phyloP scores from a whole-genome alignment of 2,329 filamentous ascomycete genomes.

The Aspergillus proliferans region DNA sequence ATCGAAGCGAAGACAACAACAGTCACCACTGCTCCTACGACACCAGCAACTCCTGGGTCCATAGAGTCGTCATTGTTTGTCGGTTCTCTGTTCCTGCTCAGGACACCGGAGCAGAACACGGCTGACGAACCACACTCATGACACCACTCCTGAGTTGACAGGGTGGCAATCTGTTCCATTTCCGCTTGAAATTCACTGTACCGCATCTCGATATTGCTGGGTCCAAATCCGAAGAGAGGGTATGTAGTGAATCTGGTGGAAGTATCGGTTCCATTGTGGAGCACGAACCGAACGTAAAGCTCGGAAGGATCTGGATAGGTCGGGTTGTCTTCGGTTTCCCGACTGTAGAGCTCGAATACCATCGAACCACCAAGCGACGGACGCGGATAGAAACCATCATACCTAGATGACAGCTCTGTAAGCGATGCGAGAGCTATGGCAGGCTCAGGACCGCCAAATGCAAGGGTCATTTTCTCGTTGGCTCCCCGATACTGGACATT shows the following conservation, averaged over 20 bases:
- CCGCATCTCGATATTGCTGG: constrained; percentile 40
- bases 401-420: constrained; percentile 33
- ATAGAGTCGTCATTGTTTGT: constrained; percentile 18
- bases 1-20: constrained; percentile 42
- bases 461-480: constrained; percentile 39
- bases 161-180: constrained; percentile 40
- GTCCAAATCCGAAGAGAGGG: constrained; percentile 47
- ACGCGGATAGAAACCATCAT: constrained; percentile 43
- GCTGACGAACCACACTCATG: constrained; percentile 38
- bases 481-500: constrained; percentile 35
- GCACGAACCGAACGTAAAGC: constrained; percentile 51
- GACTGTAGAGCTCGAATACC: constrained; percentile 49
- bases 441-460: constrained; percentile 47
- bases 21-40: constrained; percentile 51
- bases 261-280: constrained; percentile 50
- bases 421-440: constrained; percentile 48
- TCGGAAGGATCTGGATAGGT: constrained; percentile 39
- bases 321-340: constrained; percentile 24
- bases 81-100: constrained; percentile 9
- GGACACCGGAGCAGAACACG: constrained; percentile 48
- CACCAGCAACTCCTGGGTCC: constrained; percentile 45
- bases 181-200: constrained; percentile 47
- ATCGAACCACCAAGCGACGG: constrained; percentile 45
- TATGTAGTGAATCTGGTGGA: constrained; percentile 34
- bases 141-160: constrained; percentile 49